phyloP scores from a whole-genome alignment of 306 rosid species.

The Fragaria ananassa region DNA sequence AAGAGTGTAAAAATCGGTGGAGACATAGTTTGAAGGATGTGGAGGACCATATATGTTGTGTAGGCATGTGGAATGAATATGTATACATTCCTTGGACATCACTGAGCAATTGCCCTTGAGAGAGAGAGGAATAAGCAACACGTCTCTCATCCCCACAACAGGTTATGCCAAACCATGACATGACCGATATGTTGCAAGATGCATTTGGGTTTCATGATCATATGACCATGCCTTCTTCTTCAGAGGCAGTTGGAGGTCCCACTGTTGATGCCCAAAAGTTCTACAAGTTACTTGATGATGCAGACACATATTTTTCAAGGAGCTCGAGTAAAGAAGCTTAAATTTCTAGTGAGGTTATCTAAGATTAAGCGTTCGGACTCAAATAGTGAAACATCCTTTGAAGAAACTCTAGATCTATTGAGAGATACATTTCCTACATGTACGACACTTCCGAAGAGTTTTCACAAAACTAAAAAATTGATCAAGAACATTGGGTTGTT shows the following conservation, averaged over 20 bases:
- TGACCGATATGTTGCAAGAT: background rate
- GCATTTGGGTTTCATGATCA: background rate
- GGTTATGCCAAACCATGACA: background rate
- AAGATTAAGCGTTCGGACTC: background rate
- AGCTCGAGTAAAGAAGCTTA: background rate
- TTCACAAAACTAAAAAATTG: too few species aligned
- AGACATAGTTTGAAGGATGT: background rate
- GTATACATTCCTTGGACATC: background rate
- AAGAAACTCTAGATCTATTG: background rate
- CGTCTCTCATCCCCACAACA: background rate
- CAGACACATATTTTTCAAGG: background rate
- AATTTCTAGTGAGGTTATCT: background rate
- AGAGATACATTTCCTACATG: too few species aligned
- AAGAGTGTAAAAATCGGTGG: too few species aligned
- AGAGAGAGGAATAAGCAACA: background rate
- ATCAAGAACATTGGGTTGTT: too few species aligned
- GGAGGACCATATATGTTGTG: background rate
- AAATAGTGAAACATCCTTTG: background rate
- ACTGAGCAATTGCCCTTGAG: background rate
- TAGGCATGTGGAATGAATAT: background rate
- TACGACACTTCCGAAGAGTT: too few species aligned
- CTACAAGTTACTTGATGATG: background rate
- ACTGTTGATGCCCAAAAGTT: background rate
- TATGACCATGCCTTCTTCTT: background rate
- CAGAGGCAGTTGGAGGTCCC: background rate